Conservation (phyloP, 176 grass and related monocot genomes). For the Aegilops tauschii region DNA sequence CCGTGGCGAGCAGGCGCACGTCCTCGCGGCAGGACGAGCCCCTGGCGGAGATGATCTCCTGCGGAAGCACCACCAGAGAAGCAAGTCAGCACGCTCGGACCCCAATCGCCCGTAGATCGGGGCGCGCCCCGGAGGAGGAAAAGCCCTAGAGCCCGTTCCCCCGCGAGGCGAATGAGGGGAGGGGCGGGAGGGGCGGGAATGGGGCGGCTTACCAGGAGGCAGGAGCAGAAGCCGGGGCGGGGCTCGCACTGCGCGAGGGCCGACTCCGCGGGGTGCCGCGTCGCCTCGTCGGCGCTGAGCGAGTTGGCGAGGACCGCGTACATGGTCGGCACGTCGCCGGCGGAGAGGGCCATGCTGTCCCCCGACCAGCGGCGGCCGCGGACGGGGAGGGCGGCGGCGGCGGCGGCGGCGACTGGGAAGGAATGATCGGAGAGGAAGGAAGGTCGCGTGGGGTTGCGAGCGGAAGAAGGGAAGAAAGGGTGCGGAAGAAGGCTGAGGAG, state of each 20-base stretch:
- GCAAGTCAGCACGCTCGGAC: neutral
- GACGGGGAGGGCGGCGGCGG: neutral
- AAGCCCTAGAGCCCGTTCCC: conserved; percentile 16
- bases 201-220: conserved; percentile 73
- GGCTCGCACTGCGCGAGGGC: conserved; percentile 82
- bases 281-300: conserved; percentile 68
- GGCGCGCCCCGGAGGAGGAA: neutral
- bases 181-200: neutral
- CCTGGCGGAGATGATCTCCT: conserved; percentile 93
- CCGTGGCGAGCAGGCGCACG: conserved; percentile 80
- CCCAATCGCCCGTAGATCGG: neutral
- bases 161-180: neutral
- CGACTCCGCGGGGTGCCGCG: conserved; percentile 73
- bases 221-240: conserved; percentile 91
- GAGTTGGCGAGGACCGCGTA: conserved; percentile 88
- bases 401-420: conserved; percentile 17
- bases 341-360: conserved; percentile 72
- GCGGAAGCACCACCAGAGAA: conserved; percentile 24
- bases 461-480: conserved; percentile 11
- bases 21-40: conserved; percentile 78
- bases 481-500: conserved; percentile 3
- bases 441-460: conserved; percentile 15
- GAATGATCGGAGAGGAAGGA: conserved; percentile 36
- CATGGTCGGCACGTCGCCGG: conserved; percentile 74
- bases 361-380: neutral